Evolutionary conservation across 192 early-diverging fungal species (phyloP).

Genomic region (Coemansia sp.): DNA sequence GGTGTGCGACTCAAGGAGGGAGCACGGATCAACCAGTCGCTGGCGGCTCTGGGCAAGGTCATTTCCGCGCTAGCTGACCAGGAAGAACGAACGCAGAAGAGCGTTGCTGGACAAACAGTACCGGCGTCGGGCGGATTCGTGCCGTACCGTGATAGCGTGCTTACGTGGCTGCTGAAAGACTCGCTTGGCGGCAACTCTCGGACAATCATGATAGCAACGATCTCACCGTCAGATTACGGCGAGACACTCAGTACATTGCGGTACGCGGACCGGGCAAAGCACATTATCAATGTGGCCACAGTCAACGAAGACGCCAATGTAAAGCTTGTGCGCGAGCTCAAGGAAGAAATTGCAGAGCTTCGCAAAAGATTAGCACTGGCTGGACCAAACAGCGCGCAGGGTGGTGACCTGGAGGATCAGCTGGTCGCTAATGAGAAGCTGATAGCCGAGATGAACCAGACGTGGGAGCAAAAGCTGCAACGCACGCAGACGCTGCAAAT

Average conservation of each 20-base stretch:
- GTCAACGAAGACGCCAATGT: constrained; percentile 88
- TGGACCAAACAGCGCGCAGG: constrained; percentile 26
- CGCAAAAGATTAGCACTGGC: constrained; percentile 57
- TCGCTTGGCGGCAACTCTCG: constrained; percentile 83
- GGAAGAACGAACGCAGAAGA: constrained; percentile 45
- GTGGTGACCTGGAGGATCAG: constrained; percentile 66
- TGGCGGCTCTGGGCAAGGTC: constrained; percentile 91
- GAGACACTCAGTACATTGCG: constrained; percentile 85
- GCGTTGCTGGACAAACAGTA: not conserved
- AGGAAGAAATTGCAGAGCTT: constrained; percentile 73
- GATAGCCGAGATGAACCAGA: constrained; percentile 76
- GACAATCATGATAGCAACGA: constrained; percentile 77
- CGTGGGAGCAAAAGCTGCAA: constrained; percentile 79
- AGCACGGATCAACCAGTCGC: constrained; percentile 91
- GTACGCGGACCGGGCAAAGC: constrained; percentile 89
- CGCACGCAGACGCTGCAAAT: constrained; percentile 71
- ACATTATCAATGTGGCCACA: constrained; percentile 85
- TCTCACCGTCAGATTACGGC: constrained; percentile 74
- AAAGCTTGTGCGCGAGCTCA: constrained; percentile 76
- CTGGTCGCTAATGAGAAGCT: constrained; percentile 84
- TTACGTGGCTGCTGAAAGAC: constrained; percentile 84
- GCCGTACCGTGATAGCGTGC: constrained; percentile 89
- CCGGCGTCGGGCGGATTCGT: constrained; percentile 58
- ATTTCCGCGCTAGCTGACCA: constrained; percentile 85
- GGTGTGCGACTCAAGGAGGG: constrained; percentile 87